These are phyloP conservation scores for Amylocystis lapponica DNA, from an alignment of 768 basidiomycete species.

Conservation along the genomic window DNA sequence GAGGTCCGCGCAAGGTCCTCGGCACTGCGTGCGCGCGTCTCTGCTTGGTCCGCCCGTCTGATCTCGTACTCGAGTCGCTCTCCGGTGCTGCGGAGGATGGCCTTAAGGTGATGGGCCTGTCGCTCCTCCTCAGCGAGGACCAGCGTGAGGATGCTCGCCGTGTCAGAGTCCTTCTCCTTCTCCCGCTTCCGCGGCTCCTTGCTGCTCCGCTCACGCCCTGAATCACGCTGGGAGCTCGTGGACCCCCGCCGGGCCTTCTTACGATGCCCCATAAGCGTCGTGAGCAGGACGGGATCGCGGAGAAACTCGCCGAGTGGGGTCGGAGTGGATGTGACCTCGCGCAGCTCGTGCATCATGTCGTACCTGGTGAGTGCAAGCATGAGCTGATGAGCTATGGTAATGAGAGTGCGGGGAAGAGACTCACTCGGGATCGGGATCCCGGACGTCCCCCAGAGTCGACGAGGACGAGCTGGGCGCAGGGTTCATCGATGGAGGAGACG, in stretches of 20 bases:
- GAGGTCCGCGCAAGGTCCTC: constrained; percentile 43
- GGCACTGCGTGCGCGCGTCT: constrained; percentile 44
- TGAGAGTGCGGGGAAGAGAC: not conserved
- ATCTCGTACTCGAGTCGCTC: constrained; percentile 54
- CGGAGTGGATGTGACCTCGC: constrained; percentile 40
- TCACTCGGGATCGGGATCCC: constrained; percentile 3
- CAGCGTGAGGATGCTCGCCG: constrained; percentile 26
- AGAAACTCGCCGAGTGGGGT: constrained; percentile 40
- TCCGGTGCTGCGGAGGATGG: constrained; percentile 42
- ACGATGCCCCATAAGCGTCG: constrained; percentile 27
- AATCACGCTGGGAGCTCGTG: constrained; percentile 30
- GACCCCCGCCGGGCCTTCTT: constrained; percentile 31
- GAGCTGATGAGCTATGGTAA: not conserved
- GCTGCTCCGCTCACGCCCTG: constrained; percentile 2
- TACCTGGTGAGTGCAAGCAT: not conserved
- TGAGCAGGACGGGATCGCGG: constrained; percentile 36
- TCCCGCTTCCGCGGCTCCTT: constrained; percentile 5
- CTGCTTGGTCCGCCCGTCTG: constrained; percentile 46
- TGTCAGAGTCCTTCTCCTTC: constrained; percentile 16
- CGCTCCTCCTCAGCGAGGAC: constrained; percentile 51
- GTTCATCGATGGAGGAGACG: too few relatives aligned
- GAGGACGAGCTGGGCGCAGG: too few relatives aligned
- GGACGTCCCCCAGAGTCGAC: too few relatives aligned
- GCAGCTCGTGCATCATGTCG: constrained; percentile 20
- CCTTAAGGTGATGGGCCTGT: constrained; percentile 49